phyloP scores from a whole-genome alignment of 352 stramenopile species.

The Phytopythium chamaehyphon region DNA sequence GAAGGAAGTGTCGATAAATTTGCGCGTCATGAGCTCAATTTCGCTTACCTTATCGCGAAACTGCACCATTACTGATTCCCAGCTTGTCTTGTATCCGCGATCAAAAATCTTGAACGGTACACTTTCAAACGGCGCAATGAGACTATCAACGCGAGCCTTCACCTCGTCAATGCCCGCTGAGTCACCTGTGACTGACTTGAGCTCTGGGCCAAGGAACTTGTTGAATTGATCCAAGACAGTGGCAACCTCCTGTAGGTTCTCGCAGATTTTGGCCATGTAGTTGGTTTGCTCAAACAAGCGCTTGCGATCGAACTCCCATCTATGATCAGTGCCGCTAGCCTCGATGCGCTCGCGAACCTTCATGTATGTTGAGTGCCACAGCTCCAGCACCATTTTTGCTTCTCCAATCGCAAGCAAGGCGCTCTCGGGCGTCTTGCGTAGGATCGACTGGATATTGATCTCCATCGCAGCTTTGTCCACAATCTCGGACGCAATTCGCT shows the following conservation, averaged over 20 bases:
- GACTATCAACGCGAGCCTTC: slow-evolving; percentile 79
- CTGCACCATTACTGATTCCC: slow-evolving; percentile 92
- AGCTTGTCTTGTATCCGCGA: slow-evolving; percentile 92
- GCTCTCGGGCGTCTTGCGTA: slow-evolving; percentile 72
- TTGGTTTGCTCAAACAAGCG: slow-evolving; percentile 95
- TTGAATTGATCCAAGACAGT: slow-evolving; percentile 94
- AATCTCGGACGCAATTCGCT: slow-evolving; percentile 93
- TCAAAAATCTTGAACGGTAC: slow-evolving; percentile 94
- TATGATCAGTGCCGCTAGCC: slow-evolving; percentile 91
- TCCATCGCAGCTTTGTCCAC: slow-evolving; percentile 89
- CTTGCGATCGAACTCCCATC: slow-evolving; percentile 96
- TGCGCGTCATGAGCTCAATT: slow-evolving; percentile 94
- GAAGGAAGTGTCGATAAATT: slow-evolving; percentile 95
- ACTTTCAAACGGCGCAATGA: slow-evolving; percentile 86
- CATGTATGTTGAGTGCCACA: slow-evolving; percentile 95
- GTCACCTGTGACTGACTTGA: slow-evolving; percentile 95
- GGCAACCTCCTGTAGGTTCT: slow-evolving; percentile 92
- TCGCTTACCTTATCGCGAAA: slow-evolving; percentile 93
- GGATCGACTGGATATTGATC: slow-evolving; percentile 90
- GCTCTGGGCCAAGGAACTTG: slow-evolving; percentile 93
- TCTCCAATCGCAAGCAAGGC: slow-evolving; percentile 85
- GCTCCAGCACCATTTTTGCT: slow-evolving; percentile 89
- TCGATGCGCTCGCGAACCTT: slow-evolving; percentile 93
- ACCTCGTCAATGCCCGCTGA: slow-evolving; percentile 94
- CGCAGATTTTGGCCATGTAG: slow-evolving; percentile 95